Evolutionary conservation across 331 rosid genomes (phyloP).

Genomic region (Pyracantha coccinea): DNA sequence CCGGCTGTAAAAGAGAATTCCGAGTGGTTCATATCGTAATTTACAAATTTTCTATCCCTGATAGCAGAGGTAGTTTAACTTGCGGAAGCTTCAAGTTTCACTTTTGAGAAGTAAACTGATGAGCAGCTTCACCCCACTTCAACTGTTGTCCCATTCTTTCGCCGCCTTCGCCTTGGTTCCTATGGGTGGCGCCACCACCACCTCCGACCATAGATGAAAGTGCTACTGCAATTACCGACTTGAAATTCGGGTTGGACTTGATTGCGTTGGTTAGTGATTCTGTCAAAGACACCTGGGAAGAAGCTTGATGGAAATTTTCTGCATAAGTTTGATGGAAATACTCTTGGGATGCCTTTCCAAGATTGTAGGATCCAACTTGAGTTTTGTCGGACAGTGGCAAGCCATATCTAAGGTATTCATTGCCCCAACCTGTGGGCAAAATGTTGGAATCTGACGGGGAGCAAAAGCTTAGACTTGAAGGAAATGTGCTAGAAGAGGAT

Average conservation of each 20-base stretch:
- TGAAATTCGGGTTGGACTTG: conserved; percentile 40
- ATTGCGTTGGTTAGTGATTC: conserved; percentile 45
- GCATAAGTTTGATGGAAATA: conserved; percentile 12
- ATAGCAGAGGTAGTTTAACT: conserved; percentile 6
- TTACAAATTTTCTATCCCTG: conserved; percentile 2
- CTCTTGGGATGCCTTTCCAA: conserved; percentile 24
- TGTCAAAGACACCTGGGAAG: conserved; percentile 18
- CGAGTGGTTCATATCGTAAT: not conserved
- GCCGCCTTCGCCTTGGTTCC: conserved; percentile 7
- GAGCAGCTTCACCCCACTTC: conserved; percentile 14
- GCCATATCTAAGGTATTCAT: conserved; percentile 15
- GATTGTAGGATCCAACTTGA: conserved; percentile 5
- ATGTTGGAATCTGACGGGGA: conserved; percentile 22
- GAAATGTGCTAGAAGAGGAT: conserved; percentile 7
- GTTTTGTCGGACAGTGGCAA: not conserved
- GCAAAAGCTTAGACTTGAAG: conserved; percentile 25
- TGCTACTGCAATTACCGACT: conserved; percentile 40
- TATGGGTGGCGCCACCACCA: conserved; percentile 2
- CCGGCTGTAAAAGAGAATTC: not conserved
- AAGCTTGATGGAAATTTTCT: conserved; percentile 3
- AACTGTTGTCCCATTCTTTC: conserved; percentile 14
- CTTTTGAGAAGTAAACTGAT: conserved; percentile 11
- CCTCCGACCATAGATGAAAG: conserved; percentile 29
- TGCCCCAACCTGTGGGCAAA: conserved; percentile 14
- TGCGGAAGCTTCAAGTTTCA: conserved; percentile 9